Percentiles rank a stretch among this genome's conserved stretches.
Evolutionary conservation across 1,284 basidiomycete species (phyloP).

Genomic region (Cronartium quercuum): DNA sequence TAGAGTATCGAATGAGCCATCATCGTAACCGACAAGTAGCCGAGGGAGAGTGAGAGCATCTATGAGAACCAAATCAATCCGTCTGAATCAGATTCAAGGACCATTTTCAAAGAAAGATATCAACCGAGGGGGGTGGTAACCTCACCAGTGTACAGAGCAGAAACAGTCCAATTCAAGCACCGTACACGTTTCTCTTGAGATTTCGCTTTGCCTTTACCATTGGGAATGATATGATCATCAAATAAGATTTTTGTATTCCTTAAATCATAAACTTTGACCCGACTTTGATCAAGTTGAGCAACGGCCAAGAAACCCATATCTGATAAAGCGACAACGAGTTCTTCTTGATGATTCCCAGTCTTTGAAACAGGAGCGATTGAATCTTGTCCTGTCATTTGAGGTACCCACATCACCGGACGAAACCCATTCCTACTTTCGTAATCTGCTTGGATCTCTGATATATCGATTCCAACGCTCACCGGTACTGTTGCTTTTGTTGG

Average conservation of each 20-base stretch:
- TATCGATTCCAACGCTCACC: not conserved
- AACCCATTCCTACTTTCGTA: not conserved
- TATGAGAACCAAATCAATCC: not conserved
- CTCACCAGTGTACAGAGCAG: constrained; percentile 17
- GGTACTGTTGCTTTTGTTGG: not conserved
- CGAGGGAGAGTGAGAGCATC: constrained; percentile 20
- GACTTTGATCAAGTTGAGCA: constrained; percentile 11
- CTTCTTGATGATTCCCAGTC: not conserved
- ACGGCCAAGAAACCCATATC: constrained; percentile 31
- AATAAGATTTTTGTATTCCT: constrained; percentile 24
- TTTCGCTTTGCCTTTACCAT: constrained; percentile 16
- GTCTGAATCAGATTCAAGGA: not conserved
- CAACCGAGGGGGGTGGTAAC: not conserved
- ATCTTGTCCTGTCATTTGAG: too few species aligned
- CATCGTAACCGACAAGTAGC: constrained; percentile 17
- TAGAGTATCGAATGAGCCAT: constrained; percentile 13
- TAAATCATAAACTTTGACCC: constrained; percentile 27
- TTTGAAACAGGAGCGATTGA: too few species aligned
- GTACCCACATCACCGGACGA: not conserved
- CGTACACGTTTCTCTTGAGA: constrained; percentile 2
- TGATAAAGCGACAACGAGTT: not conserved
- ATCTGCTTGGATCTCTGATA: not conserved
- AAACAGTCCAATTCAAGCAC: constrained; percentile 15
- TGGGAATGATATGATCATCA: constrained; percentile 6
- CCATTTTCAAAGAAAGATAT: not conserved